phyloP scores from a whole-genome alignment of 305 asterid genomes.

The Caryopteris hybrid region DNA sequence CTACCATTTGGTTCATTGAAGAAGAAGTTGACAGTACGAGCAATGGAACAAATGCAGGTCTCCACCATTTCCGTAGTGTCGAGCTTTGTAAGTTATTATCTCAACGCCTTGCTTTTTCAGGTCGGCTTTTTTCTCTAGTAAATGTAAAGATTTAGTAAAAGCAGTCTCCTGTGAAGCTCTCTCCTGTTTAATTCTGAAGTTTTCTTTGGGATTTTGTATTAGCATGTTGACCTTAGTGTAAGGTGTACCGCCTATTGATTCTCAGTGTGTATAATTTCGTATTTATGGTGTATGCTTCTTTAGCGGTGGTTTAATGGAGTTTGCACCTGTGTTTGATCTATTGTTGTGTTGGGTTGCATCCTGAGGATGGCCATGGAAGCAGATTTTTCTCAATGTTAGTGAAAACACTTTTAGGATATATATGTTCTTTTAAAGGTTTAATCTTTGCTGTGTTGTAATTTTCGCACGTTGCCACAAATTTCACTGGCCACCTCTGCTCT shows the following conservation, averaged over 20 bases:
- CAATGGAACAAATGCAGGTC: constrained; percentile 19
- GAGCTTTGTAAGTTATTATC: neutral
- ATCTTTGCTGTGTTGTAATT: no score
- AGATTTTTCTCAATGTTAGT: no score
- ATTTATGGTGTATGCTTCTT: neutral
- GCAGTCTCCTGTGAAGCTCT: neutral
- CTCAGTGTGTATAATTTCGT: constrained; percentile 6
- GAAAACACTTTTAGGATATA: no score
- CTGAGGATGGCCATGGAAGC: no score
- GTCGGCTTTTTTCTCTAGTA: constrained; percentile 10
- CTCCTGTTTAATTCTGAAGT: neutral
- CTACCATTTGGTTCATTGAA: constrained; percentile 6
- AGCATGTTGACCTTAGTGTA: neutral
- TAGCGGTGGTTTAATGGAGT: neutral
- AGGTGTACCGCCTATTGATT: neutral
- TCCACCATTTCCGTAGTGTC: constrained; percentile 5
- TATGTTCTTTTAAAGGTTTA: no score
- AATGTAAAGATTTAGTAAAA: constrained; percentile 21
- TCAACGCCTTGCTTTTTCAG: neutral
- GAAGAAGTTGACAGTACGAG: neutral
- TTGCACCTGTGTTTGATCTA: neutral
- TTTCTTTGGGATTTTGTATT: constrained; percentile 1
- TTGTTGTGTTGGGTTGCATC: no score
- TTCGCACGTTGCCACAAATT: no score
- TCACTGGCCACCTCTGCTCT: no score